Evolutionary conservation across 2,329 filamentous ascomycete species (phyloP), one percentile per base, ranked within the genome.

Genomic region (Alternaria infectoria): DNA sequence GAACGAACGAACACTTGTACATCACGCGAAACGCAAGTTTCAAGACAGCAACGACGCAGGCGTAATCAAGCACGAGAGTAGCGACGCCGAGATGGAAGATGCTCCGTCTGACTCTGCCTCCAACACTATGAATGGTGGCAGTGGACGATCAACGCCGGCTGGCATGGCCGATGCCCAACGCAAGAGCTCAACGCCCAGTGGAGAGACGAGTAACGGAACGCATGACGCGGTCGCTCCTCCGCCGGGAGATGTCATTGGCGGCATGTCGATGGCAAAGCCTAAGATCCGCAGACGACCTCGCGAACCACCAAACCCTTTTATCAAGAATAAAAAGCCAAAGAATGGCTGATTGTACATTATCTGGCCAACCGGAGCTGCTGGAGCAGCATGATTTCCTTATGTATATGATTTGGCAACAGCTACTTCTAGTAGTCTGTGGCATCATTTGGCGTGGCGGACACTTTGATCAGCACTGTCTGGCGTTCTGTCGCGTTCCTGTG

Each of bases 21-120:
- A 88, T 84, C 94, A 87, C 1, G 93, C 92, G 2, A 91, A 90
- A 2, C 90, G 90, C 50, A 96, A 86, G 82, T 96, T 95, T 69
- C 90, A 88, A n/a, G 61, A 68, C 23, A 69, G 90, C 91, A 49
- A 96, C 83, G 69, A 96, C 89, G 64, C 96, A 90, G 60, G 92
- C 91, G 45, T 54, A 3, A 58, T 61, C 30, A 68, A 65, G 40
- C 67, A 72, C 32, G 69, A 72, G 17, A 68, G 70, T 21, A 73
- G 73, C 61, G 74, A 79, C 43, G 68, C 75, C 12, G 74, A 77
- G 8, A 77, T 76, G 72, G 68, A 71, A 8, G 75, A 77, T 46
- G 69, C 59, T 3, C 62, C 60, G 8, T 74, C 72, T 1, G 75
- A 74, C 36, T 65, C 70, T 10, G 70, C 68, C 12, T 71, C 71